These are phyloP conservation scores for Leccinum arenicola DNA, from an alignment of 768 basidiomycete genomes.

Conservation along the genomic window DNA sequence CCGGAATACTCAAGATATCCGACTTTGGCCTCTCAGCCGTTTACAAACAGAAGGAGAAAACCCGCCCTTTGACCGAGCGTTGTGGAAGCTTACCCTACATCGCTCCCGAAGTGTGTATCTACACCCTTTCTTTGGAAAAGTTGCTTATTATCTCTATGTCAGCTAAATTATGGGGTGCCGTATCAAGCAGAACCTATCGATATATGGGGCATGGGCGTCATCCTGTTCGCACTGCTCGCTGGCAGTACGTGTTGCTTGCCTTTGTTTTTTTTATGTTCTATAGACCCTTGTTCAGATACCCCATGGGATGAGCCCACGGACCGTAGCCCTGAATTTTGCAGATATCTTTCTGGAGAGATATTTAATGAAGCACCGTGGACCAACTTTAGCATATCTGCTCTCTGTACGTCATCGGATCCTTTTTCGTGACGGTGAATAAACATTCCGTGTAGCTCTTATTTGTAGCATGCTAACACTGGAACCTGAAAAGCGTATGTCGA, in stretches of 20 bases:
- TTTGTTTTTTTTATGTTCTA: not conserved
- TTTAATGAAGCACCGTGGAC: conserved; percentile 80
- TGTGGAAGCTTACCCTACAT: conserved; percentile 95
- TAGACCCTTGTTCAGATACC: conserved; percentile 58
- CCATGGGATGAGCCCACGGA: conserved; percentile 95
- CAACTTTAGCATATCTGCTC: conserved; percentile 50
- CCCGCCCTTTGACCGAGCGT: conserved; percentile 69
- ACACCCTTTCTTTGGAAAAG: not conserved
- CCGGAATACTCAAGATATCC: conserved; percentile 86
- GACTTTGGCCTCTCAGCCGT: conserved; percentile 95
- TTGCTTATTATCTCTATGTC: not conserved
- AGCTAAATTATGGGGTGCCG: conserved; percentile 65
- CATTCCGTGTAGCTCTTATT: conserved; percentile 58
- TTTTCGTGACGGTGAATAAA: not conserved
- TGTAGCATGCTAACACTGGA: conserved; percentile 71
- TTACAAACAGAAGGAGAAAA: conserved; percentile 81
- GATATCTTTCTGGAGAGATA: conserved; percentile 71
- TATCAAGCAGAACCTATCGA: conserved; percentile 94
- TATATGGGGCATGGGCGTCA: conserved; percentile 94
- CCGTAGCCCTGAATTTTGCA: conserved; percentile 75
- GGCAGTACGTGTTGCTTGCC: conserved; percentile 63
- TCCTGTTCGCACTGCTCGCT: conserved; percentile 84
- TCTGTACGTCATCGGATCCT: conserved; percentile 50
- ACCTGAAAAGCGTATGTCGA: conserved; percentile 61
- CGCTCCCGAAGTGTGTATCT: conserved; percentile 75